Base-by-base conservation (phyloP, 2,329 filamentous ascomycete genomes). In the Microthyrium microscopicum region DNA sequence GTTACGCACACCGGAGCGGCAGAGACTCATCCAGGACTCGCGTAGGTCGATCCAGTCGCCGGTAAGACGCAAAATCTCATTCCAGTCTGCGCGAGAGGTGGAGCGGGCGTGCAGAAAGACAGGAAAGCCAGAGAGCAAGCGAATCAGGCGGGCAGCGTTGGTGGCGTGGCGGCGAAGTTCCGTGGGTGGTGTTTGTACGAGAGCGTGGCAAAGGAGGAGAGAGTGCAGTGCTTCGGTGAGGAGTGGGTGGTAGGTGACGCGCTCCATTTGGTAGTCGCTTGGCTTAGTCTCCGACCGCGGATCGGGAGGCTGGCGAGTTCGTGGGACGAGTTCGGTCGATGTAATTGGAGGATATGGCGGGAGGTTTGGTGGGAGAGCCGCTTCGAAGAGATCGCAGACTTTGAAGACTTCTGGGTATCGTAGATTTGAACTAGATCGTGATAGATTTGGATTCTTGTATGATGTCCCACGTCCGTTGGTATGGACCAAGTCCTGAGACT, bases 141-240 rank as follows among this genome's bases (percentile, higher is more conserved):
- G 68, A 4, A 71, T 66, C 2, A 89, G 63, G 4, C 81, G 73
- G 12, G 81, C 78, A 4, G 77, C 81, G 67, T 85, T 89, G 57
- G 83, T 67, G 0, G 80, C 79, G 49, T 89, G 80, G 22, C 81
- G 77, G 31, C 74, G 69, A 21, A 85, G 67, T 50, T 89, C 81
- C 44, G 78, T 82, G 8, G 70, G 53, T 0, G 80, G 78, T 0
- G 82, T 91, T 52, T 87, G 81, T 5, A 81, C 57, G 7, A 91
- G 68, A n/a, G 70, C 69, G 52, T 91, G 82, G 42, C 75, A 78
- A 26, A 91, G 67, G 6, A 91, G 69, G 2, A 89, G 55, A 4
- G 73, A 76, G 51, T 91, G 81, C 1, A 91, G 65, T 1, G 77
- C 77, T 42, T 91, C 82, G 5, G 73, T 73, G 8, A 91, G 62